Evolutionary conservation across 345 rosid species (phyloP).

Genomic region (Populus euphratica): DNA sequence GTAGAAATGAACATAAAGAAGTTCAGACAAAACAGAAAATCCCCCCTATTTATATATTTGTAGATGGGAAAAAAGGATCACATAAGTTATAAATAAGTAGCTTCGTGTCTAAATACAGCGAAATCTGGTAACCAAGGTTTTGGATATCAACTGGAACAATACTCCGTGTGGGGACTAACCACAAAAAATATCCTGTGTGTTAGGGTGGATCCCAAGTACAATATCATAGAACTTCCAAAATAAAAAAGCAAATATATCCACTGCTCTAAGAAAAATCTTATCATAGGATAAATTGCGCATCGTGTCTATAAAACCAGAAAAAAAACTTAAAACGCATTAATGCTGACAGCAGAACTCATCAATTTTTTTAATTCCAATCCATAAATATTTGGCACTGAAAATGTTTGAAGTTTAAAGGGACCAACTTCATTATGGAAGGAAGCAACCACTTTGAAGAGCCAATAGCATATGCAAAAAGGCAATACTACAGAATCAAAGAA

Average conservation of each 20-base stretch:
- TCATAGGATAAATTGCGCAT: neutral
- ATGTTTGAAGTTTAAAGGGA: neutral
- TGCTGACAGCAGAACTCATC: neutral
- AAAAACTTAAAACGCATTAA: neutral
- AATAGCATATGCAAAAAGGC: neutral
- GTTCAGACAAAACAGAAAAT: slow-evolving; percentile 4
- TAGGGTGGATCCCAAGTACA: neutral
- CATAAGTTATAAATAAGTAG: too few species aligned
- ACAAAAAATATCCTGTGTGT: neutral
- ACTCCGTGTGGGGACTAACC: neutral
- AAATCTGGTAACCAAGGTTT: neutral
- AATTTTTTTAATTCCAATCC: neutral
- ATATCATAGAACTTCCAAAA: neutral
- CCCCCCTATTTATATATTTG: neutral
- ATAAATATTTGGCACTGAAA: neutral
- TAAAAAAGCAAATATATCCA: neutral
- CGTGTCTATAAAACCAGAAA: neutral
- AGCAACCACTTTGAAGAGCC: neutral
- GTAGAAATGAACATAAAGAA: slow-evolving; percentile 19
- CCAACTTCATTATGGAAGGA: neutral
- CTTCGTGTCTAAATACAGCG: neutral
- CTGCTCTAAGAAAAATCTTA: neutral
- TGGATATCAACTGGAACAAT: neutral
- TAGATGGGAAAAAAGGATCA: neutral
- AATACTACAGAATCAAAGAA: slow-evolving; percentile 12